Percentiles rank a stretch among this genome's conserved stretches.
phyloP scores from a whole-genome alignment of 2,329 filamentous ascomycete genomes.

The Cladophialophora chaetospira region DNA sequence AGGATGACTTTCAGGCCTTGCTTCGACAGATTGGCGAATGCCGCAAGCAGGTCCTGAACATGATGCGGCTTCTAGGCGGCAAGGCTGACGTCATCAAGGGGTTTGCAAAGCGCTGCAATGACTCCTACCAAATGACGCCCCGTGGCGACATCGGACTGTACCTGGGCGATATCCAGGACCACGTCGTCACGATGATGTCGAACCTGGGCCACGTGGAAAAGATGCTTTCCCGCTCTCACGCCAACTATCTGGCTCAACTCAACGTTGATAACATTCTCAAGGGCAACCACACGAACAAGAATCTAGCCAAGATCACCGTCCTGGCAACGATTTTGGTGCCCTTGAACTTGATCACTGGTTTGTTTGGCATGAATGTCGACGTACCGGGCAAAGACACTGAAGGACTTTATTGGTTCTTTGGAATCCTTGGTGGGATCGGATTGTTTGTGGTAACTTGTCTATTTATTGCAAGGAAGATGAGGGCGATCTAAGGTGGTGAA shows the following conservation, averaged over 20 bases:
- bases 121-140: constrained; percentile 92
- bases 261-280: constrained; percentile 88
- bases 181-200: constrained; percentile 99
- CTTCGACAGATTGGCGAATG: constrained; percentile 85
- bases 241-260: constrained; percentile 93
- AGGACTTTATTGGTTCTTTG: constrained; percentile 52
- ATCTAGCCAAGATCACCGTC: constrained; percentile 92
- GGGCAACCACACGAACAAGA: constrained; percentile 83
- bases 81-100: constrained; percentile 98
- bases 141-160: constrained; percentile 97
- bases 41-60: constrained; percentile 90
- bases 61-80: constrained; percentile 89
- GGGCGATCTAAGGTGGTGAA: constrained; percentile 20
- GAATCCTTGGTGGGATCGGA: constrained; percentile 50
- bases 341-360: constrained; percentile 79
- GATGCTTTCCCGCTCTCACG: constrained; percentile 90
- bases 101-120: constrained; percentile 98
- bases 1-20: constrained; percentile 85
- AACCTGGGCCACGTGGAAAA: constrained; percentile 96
- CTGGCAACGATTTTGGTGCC: constrained; percentile 95
- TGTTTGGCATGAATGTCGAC: constrained; percentile 56
- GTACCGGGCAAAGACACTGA: constrained; percentile 45
- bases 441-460: constrained; percentile 45
- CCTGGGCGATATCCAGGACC: constrained; percentile 95
- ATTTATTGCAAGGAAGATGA: constrained; percentile 41